Evolutionary conservation across 2,329 filamentous ascomycete species (phyloP), one percentile per base, ranked within the genome.

Genomic region (Plectosphaerella sp.): DNA sequence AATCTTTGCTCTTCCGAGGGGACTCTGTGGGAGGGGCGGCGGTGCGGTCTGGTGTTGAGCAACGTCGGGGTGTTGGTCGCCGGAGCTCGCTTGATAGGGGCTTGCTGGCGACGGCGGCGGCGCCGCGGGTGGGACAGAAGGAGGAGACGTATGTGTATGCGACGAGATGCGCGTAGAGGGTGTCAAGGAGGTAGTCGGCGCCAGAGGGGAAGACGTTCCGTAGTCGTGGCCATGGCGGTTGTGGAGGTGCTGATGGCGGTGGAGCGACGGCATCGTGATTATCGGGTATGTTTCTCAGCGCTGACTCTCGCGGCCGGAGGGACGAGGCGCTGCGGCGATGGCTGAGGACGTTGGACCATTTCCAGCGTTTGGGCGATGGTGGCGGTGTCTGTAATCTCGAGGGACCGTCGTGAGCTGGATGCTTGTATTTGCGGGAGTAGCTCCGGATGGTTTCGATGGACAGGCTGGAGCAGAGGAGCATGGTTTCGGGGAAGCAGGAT

Each of bases 401-500:
- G 8, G 52, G 9, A 2, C 24, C 16, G 12, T 56, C 54, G 12
- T 45, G 33, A 9, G 51, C 50, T 12, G 58, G 67, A n/a, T 76
- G 78, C 47, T 72, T 72, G 39, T 81, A 62, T 59, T 81, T 82
- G 49, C 71, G 77, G 0, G 79, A 76, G 57, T 82, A 82, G 25
- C 72, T 64, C 15, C 81, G 77, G 52, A 84, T 81, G 0, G 77
- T 82, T 62, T 84, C 80, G 47, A 83, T 71, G 0, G 80, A 77
- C 5, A 83, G 67, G 58, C 76, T 82, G 0, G 74, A 77, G 5
- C 79, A 76, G 11, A 77, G 67, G 1, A 84, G 73, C 75, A 83
- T 81, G 1, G 79, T 82, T 57, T 82, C 79, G 0, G 80, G 80
- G 56, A 84, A 84, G 58, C 77, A 82, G 5, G 73, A 67, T 11